These are phyloP conservation scores for Kuraishia borneana DNA, from an alignment of 805 yeast species.

Conservation along the genomic window DNA sequence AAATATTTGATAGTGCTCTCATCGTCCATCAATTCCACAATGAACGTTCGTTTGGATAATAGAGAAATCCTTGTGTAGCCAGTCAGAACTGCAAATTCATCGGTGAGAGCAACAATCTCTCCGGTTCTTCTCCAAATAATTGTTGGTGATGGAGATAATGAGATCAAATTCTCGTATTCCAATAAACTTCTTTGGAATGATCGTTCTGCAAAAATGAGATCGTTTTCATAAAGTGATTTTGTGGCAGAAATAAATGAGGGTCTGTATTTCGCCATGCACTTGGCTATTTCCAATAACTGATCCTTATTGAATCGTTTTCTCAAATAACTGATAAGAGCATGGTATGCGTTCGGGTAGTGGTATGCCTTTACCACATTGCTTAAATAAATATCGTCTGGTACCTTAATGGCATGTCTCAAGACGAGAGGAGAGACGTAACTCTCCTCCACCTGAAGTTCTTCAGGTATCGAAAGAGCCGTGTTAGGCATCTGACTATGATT, in stretches of 20 bases:
- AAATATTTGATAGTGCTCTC: constrained; percentile 63
- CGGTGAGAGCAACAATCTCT: constrained; percentile 69
- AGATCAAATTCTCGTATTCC: constrained; percentile 45
- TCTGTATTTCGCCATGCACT: constrained; percentile 53
- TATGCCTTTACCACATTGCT: constrained; percentile 32
- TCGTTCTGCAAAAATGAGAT: constrained; percentile 50
- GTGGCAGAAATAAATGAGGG: constrained; percentile 75
- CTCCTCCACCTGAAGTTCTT: constrained; percentile 23
- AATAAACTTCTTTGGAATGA: constrained; percentile 43
- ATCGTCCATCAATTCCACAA: constrained; percentile 78
- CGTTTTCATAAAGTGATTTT: constrained; percentile 60
- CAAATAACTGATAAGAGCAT: constrained; percentile 44
- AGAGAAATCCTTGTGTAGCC: constrained; percentile 51
- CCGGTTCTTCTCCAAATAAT: constrained; percentile 83
- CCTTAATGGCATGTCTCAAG: constrained; percentile 44
- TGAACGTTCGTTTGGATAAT: constrained; percentile 49
- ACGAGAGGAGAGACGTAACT: constrained; percentile 48
- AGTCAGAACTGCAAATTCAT: constrained; percentile 60
- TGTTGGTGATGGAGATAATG: constrained; percentile 65
- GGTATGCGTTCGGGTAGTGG: constrained; percentile 55
- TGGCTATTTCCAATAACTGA: constrained; percentile 31
- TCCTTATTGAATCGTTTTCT: constrained; percentile 34
- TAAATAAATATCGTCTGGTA: constrained; percentile 35
- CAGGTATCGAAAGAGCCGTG: constrained; percentile 30
- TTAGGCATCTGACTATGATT: constrained; percentile 42